phyloP scores from a whole-genome alignment of 257 asterid species.

The Coffea eugenioides region DNA sequence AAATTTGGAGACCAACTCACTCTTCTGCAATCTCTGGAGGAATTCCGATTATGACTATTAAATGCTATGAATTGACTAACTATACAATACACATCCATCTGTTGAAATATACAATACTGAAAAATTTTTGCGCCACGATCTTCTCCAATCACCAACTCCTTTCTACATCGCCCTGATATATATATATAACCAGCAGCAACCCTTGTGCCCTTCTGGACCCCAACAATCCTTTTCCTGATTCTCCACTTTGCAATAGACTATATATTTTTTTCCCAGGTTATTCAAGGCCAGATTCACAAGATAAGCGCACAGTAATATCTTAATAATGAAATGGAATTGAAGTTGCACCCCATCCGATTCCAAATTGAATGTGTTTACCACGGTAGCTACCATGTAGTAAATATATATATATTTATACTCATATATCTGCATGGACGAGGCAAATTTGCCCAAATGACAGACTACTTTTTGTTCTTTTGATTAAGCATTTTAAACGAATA shows the following conservation, averaged over 20 bases:
- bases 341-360: too few species aligned
- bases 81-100: background rate
- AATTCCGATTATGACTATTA: slow-evolving; percentile 1
- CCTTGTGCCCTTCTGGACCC: slow-evolving; percentile 1
- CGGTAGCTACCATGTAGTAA: too few species aligned
- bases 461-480: background rate
- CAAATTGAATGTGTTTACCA: too few species aligned
- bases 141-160: background rate
- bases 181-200: background rate
- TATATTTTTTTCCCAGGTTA: background rate
- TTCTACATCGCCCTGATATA: background rate
- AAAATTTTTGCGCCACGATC: slow-evolving; percentile 7
- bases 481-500: background rate
- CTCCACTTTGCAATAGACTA: background rate
- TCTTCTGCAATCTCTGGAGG: background rate
- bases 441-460: background rate
- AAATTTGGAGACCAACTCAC: slow-evolving; percentile 12
- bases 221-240: background rate
- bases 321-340: background rate
- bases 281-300: background rate
- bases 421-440: background rate
- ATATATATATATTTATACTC: too few species aligned
- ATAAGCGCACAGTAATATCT: background rate
- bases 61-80: background rate
- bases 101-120: slow-evolving; percentile 1